These are phyloP conservation scores for Hypoxylon sp. DNA, from an alignment of 2,329 filamentous ascomycete genomes.

Conservation along the genomic window DNA sequence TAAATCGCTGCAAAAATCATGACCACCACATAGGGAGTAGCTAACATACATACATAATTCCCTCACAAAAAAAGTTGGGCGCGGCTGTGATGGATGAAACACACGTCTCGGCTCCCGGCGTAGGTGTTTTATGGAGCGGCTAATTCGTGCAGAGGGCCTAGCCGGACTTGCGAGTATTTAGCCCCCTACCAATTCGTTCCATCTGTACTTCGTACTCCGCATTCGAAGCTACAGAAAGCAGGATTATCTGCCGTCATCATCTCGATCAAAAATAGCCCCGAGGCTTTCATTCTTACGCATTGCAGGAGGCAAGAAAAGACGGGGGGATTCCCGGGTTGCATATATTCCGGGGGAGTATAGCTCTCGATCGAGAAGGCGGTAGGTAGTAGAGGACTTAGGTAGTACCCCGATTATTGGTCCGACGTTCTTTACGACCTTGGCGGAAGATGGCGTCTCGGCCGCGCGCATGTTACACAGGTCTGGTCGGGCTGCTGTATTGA, in stretches of 20 bases:
- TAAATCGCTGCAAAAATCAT: background rate
- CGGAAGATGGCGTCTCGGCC: conserved; percentile 10
- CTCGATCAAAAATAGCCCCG: conserved; percentile 8
- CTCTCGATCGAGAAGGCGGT: conserved; percentile 9
- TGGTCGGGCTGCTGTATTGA: conserved; percentile 11
- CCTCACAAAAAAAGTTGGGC: conserved; percentile 9
- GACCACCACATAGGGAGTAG: no score
- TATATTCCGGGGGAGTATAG: conserved; percentile 8
- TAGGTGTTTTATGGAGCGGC: conserved; percentile 14
- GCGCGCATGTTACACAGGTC: conserved; percentile 8
- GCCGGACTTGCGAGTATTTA: conserved; percentile 1
- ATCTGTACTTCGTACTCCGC: no score
- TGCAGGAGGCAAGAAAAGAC: conserved; percentile 1
- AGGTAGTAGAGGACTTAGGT: background rate
- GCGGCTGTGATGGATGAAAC: conserved; percentile 35
- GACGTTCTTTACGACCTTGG: conserved; percentile 3
- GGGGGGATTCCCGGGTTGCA: conserved; percentile 2
- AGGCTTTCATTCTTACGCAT: background rate
- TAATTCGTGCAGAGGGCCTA: background rate
- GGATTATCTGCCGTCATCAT: conserved; percentile 12
- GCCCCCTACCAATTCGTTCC: no score
- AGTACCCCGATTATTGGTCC: conserved; percentile 5
- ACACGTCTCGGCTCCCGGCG: conserved; percentile 26
- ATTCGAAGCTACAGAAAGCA: background rate
- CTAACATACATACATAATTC: no score